A percentile compares a stretch with the other conserved stretches of the same genome.
phyloP scores from a whole-genome alignment of 352 stramenopile genomes.

The Globisporangium emineosum region DNA sequence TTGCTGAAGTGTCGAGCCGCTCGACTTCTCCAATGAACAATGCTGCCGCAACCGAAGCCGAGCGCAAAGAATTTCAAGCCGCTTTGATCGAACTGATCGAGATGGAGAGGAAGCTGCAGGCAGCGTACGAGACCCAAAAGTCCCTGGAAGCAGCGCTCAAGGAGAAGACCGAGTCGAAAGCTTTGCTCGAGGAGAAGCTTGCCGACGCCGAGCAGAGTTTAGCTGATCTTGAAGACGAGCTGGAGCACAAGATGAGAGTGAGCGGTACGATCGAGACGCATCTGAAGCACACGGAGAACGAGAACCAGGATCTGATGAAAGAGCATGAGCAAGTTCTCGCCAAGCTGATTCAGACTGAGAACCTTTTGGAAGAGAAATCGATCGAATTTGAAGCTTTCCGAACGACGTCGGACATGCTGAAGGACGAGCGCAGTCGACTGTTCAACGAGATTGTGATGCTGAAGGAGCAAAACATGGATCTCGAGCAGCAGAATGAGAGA shows the following conservation, averaged over 20 bases:
- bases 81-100: conserved; percentile 65
- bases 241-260: conserved; percentile 52
- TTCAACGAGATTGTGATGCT: conserved; percentile 55
- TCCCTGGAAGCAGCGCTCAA: conserved; percentile 46
- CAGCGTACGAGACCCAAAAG: conserved; percentile 57
- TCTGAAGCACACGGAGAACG: conserved; percentile 35
- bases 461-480: conserved; percentile 43
- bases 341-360: conserved; percentile 45
- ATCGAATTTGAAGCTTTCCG: conserved; percentile 63
- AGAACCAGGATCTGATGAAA: conserved; percentile 46
- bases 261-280: conserved; percentile 53
- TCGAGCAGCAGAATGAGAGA: conserved; percentile 37
- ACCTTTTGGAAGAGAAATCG: conserved; percentile 55
- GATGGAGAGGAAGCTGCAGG: conserved; percentile 64
- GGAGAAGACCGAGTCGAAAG: conserved; percentile 46
- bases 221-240: conserved; percentile 44
- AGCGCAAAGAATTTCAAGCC: conserved; percentile 56
- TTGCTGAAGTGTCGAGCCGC: conserved; percentile 44
- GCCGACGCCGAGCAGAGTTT: conserved; percentile 48
- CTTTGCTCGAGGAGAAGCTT: conserved; percentile 42
- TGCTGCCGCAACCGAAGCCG: conserved; percentile 35
- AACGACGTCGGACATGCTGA: conserved; percentile 57
- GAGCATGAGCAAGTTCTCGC: conserved; percentile 41
- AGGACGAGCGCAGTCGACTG: conserved; percentile 51
- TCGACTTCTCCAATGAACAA: conserved; percentile 21